Base-by-base conservation (phyloP, 1,139 yeast species). In the Protomyces gravidus region DNA sequence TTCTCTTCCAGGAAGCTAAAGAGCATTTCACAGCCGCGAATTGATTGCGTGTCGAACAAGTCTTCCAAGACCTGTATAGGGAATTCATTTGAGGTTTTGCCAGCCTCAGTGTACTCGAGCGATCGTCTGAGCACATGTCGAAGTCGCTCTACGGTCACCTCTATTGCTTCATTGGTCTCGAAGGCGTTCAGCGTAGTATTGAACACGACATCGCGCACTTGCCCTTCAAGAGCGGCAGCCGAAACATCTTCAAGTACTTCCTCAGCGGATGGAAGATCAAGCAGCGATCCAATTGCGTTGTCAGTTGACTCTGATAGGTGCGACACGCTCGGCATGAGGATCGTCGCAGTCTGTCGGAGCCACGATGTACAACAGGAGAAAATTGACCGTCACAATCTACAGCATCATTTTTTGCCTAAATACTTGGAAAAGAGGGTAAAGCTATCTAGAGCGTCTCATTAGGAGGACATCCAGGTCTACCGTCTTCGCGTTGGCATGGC, bases 1-100 rank as follows among this genome's bases (percentile, higher is more conserved):
- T 77, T 66, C 1, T 68, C 62, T 23, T 67, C 69, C 60, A 75
- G 58, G 57, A 68, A 75, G 2, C 70, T 67, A 73, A 77, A 74
- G 52, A 75, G 72, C 45, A 53, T 53, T 28, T 68, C 69, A 56
- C 75, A 70, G 68, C 72, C 71, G n/a, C 66, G 66, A 7, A 72
- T 67, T 1, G 76, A 68, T 36, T 72, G 69, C 45, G 69, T 66
- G 19, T 73, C 75, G 58, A 74, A 67, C 33, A 72, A 55, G 45
- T 71, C 76, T 55, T 74, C 77, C 13, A 74, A 62, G 47, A 72
- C 63, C 9, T 64, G 39, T 48, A 62, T 50, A 2, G 62, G 52
- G 13, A 58, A 47, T 11, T 55, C 55, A 5, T 13, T 17, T 4
- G 42, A 6, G 19, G 17, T 13, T 7, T 23, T 19, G 21, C 42